phyloP scores from a whole-genome alignment of 2,329 filamentous ascomycete genomes.

The Chrysoporthe austroafricana region DNA sequence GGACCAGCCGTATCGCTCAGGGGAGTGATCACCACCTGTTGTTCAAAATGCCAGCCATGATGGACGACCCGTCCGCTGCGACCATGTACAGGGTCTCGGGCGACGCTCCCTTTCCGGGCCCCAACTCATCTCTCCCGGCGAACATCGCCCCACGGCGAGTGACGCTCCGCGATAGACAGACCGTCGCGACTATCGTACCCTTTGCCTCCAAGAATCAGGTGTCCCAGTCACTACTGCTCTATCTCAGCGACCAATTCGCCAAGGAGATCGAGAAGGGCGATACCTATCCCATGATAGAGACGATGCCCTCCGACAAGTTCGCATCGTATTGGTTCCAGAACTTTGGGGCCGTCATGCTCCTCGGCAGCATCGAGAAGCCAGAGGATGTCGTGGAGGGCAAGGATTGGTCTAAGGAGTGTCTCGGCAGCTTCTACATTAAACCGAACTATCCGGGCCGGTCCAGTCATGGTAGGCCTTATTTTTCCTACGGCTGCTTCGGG shows the following conservation, averaged over 20 bases:
- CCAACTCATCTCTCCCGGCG: slow-evolving; percentile 66
- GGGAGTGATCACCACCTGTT: background rate
- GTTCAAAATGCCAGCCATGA: slow-evolving; percentile 71
- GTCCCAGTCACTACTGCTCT: slow-evolving; percentile 73
- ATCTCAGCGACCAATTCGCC: slow-evolving; percentile 83
- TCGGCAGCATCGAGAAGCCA: slow-evolving; percentile 71
- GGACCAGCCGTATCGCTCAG: background rate
- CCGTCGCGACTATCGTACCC: slow-evolving; percentile 80
- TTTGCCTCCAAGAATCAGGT: slow-evolving; percentile 78
- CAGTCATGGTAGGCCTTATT: slow-evolving; percentile 59
- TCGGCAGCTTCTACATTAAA: slow-evolving; percentile 93
- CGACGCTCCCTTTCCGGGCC: slow-evolving; percentile 65
- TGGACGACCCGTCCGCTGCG: slow-evolving; percentile 74
- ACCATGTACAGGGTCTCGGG: slow-evolving; percentile 73
- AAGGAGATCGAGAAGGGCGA: slow-evolving; percentile 91
- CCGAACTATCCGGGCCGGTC: slow-evolving; percentile 91
- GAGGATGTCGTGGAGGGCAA: slow-evolving; percentile 61
- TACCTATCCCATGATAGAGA: slow-evolving; percentile 86
- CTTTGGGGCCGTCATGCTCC: slow-evolving; percentile 85
- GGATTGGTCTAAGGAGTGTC: slow-evolving; percentile 80
- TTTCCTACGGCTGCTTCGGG: too few species aligned
- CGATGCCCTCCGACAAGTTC: slow-evolving; percentile 75
- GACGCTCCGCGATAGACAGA: slow-evolving; percentile 81
- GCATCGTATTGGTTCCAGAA: slow-evolving; percentile 88
- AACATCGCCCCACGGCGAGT: slow-evolving; percentile 76